Conservation (phyloP, 2,329 filamentous ascomycete species). For the Alternaria sp. region DNA sequence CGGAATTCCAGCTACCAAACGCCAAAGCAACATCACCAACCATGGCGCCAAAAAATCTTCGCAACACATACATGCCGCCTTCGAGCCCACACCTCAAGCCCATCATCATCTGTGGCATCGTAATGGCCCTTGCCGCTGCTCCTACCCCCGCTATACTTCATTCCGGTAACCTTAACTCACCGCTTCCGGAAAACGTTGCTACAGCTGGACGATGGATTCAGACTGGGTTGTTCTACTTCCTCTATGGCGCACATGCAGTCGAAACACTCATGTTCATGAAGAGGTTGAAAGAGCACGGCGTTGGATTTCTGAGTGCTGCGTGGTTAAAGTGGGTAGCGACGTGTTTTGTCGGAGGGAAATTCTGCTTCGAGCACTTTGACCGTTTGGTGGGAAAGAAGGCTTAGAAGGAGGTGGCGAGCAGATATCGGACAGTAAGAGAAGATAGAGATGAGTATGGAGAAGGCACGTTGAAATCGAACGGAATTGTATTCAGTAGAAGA, state of each 20-base stretch:
- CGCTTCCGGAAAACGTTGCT: slow-evolving; percentile 10
- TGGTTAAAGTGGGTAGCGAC: slow-evolving; percentile 37
- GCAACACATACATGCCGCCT: slow-evolving; percentile 28
- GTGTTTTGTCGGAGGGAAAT: slow-evolving; percentile 33
- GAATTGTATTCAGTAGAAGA: not conserved
- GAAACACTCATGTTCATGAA: slow-evolving; percentile 29
- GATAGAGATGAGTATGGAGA: not conserved
- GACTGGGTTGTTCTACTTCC: slow-evolving; percentile 29
- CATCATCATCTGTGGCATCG: slow-evolving; percentile 28
- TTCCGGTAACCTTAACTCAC: slow-evolving; percentile 18
- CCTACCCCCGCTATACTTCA: slow-evolving; percentile 28
- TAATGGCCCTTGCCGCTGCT: slow-evolving; percentile 33
- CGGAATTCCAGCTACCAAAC: not conserved
- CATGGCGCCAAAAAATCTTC: slow-evolving; percentile 23
- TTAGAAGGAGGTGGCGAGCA: not conserved
- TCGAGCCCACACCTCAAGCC: slow-evolving; percentile 20
- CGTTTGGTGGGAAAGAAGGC: slow-evolving; percentile 6
- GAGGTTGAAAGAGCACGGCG: slow-evolving; percentile 21
- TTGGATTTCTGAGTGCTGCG: slow-evolving; percentile 17
- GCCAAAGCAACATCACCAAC: not conserved
- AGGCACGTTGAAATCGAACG: not conserved
- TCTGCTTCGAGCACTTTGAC: slow-evolving; percentile 32
- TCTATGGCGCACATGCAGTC: slow-evolving; percentile 30
- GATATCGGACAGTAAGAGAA: not conserved
- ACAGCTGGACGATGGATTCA: slow-evolving; percentile 29